phyloP scores from a whole-genome alignment of 140 eudicot genomes.

The Ambrosia hybrid region DNA sequence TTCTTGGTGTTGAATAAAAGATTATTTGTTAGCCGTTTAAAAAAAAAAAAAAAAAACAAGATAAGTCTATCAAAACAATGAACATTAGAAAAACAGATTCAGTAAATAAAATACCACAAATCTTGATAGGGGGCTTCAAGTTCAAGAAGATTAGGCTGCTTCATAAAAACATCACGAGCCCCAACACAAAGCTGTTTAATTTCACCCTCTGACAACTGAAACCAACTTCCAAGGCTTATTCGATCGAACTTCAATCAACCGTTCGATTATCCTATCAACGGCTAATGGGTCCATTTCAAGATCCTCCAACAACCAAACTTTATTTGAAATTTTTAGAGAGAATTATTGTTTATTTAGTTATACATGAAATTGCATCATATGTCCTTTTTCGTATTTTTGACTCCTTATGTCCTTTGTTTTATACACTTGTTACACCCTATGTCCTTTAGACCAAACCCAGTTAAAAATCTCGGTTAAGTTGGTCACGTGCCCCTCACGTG shows the following conservation, averaged over 20 bases:
- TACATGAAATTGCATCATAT: too few species aligned
- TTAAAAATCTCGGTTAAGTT: too few species aligned
- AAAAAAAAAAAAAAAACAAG: too few species aligned
- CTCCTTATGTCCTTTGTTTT: too few species aligned
- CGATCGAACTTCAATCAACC: constrained; percentile 71
- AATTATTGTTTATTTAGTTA: not conserved
- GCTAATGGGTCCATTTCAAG: constrained; percentile 58
- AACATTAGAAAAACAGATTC: constrained; percentile 15
- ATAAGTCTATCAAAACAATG: too few species aligned
- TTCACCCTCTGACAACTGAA: constrained; percentile 80
- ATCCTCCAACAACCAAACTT: constrained; percentile 3
- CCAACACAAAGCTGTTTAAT: constrained; percentile 85
- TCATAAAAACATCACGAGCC: constrained; percentile 66
- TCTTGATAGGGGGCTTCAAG: constrained; percentile 92
- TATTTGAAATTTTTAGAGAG: not conserved
- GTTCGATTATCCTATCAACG: constrained; percentile 67
- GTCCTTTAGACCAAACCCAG: too few species aligned
- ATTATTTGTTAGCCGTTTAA: too few species aligned
- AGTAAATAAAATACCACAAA: constrained; percentile 61
- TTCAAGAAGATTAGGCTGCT: constrained; percentile 89
- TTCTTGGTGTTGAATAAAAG: too few species aligned
- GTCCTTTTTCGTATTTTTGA: too few species aligned
- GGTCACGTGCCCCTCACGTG: too few species aligned
- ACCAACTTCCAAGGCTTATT: constrained; percentile 70
- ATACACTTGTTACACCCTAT: too few species aligned